phyloP scores from a whole-genome alignment of 148 eudicot genomes.

The Chenopodium formosanum region DNA sequence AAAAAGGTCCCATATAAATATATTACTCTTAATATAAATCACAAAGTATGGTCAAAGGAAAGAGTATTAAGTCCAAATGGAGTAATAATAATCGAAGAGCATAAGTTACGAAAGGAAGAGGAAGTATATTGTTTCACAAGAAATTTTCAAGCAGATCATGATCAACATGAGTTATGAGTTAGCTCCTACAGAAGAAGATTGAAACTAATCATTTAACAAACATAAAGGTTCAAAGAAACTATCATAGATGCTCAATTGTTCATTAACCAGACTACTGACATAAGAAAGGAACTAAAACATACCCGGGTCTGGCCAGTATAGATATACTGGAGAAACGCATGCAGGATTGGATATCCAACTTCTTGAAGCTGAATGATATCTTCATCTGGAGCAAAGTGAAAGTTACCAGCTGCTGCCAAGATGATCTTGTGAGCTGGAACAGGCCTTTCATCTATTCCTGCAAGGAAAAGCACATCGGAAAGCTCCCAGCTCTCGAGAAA shows the following conservation, averaged over 20 bases:
- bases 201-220: background rate
- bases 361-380: slow-evolving; percentile 57
- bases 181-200: background rate
- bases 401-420: slow-evolving; percentile 75
- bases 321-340: slow-evolving; percentile 71
- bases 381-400: slow-evolving; percentile 41
- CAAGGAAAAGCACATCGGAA: slow-evolving; percentile 71
- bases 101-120: too few species aligned
- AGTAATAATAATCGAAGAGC: too few species aligned
- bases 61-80: too few species aligned
- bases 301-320: slow-evolving; percentile 83
- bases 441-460: slow-evolving; percentile 67
- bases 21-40: too few species aligned
- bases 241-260: background rate
- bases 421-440: slow-evolving; percentile 87
- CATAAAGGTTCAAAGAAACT: background rate
- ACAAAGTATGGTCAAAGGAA: too few species aligned
- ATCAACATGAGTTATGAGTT: too few species aligned
- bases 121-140: background rate
- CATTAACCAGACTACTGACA: background rate
- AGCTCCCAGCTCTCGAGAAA: slow-evolving; percentile 94
- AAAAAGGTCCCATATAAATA: too few species aligned
- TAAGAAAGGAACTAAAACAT: slow-evolving; percentile 11
- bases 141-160: slow-evolving; percentile 2
- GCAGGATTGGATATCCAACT: slow-evolving; percentile 50